These are phyloP conservation scores for Auricularia sp. DNA, from an alignment of 768 basidiomycete species.

Conservation along the genomic window DNA sequence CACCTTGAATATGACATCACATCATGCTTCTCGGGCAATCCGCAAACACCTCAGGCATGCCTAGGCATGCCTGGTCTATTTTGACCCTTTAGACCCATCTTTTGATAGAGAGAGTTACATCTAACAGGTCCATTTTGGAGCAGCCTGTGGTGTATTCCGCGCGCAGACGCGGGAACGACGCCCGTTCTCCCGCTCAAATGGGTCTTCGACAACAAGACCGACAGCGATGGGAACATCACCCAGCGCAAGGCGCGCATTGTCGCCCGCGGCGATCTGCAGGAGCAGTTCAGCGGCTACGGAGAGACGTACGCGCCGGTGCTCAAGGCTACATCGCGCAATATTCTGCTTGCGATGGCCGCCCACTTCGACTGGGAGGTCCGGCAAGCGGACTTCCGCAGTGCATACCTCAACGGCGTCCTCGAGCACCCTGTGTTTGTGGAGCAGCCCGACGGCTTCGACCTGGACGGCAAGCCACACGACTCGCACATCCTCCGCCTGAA, in stretches of 20 bases:
- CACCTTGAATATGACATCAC: too few species aligned
- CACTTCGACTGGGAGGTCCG: slow-evolving; percentile 25
- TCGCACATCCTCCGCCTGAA: slow-evolving; percentile 11
- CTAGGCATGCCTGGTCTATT: too few species aligned
- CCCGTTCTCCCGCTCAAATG: slow-evolving; percentile 16
- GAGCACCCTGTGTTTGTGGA: slow-evolving; percentile 26
- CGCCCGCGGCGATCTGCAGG: slow-evolving; percentile 31
- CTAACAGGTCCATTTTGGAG: too few species aligned
- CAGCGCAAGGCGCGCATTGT: slow-evolving; percentile 11
- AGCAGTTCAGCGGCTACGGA: slow-evolving; percentile 23
- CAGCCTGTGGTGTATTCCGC: too few species aligned
- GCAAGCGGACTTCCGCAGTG: slow-evolving; percentile 31
- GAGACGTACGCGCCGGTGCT: slow-evolving; percentile 14
- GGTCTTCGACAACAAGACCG: slow-evolving; percentile 21
- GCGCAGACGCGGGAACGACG: slow-evolving; percentile 7
- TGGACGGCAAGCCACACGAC: slow-evolving; percentile 7
- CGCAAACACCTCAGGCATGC: too few species aligned
- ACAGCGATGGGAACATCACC: slow-evolving; percentile 15
- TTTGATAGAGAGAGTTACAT: too few species aligned
- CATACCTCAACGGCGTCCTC: slow-evolving; percentile 25
- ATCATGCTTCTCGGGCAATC: too few species aligned
- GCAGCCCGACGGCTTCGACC: slow-evolving; percentile 21
- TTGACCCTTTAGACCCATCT: too few species aligned
- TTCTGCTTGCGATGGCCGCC: slow-evolving; percentile 28
- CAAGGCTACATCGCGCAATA: slow-evolving; percentile 18